Evolutionary conservation across 2,329 filamentous ascomycete species (phyloP).

Genomic region (Penicillium nordicum): DNA sequence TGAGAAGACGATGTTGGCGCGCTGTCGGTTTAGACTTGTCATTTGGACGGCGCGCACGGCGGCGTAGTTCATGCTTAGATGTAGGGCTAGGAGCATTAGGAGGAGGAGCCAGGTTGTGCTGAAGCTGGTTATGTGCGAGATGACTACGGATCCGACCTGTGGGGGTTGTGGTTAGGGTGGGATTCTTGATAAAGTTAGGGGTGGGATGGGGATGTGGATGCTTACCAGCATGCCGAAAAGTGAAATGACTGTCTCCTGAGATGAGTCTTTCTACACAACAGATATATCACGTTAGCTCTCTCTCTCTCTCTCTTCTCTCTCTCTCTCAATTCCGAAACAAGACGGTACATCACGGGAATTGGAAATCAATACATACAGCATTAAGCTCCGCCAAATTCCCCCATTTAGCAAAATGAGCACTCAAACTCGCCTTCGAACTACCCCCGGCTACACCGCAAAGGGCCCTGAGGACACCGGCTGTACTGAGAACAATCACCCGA

Average conservation of each 20-base stretch:
- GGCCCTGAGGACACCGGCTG: slow-evolving; percentile 59
- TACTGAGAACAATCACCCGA: slow-evolving; percentile 57
- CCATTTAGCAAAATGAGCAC: slow-evolving; percentile 82
- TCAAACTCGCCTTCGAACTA: slow-evolving; percentile 84
- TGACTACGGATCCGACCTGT: slow-evolving; percentile 71
- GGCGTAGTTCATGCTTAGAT: slow-evolving; percentile 80
- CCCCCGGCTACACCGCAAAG: slow-evolving; percentile 88
- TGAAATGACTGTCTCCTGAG: slow-evolving; percentile 90
- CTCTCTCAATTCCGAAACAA: neutral
- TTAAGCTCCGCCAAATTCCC: slow-evolving; percentile 92
- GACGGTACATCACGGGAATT: neutral
- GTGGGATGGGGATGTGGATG: neutral
- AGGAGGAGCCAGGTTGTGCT: slow-evolving; percentile 72
- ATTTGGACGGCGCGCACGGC: slow-evolving; percentile 83
- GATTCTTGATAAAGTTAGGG: neutral
- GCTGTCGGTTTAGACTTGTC: slow-evolving; percentile 78
- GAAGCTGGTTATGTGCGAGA: slow-evolving; percentile 69
- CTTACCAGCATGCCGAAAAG: slow-evolving; percentile 75
- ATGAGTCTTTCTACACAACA: slow-evolving; percentile 68
- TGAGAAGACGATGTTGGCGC: slow-evolving; percentile 73
- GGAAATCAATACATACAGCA: slow-evolving; percentile 53
- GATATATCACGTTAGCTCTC: slow-evolving; percentile 2
- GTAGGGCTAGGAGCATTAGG: slow-evolving; percentile 67
- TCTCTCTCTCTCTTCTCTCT: too few species aligned
- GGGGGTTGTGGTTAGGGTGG: neutral